phyloP scores from a whole-genome alignment of 805 yeast species.

The Candida montana region DNA sequence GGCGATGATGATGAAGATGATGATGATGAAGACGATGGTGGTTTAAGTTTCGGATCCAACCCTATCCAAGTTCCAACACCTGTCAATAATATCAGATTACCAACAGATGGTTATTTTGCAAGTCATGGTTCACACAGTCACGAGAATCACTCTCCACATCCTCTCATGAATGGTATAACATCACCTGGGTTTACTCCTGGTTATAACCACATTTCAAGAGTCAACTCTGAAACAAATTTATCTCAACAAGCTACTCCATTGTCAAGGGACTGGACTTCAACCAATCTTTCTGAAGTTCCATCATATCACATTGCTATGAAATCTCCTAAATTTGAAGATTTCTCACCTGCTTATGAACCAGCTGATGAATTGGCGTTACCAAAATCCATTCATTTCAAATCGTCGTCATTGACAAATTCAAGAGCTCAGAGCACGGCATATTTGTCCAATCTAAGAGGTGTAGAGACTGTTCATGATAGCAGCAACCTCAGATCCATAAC shows the following conservation, averaged over 20 bases:
- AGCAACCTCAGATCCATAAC: conserved; percentile 5
- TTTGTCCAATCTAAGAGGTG: conserved; percentile 19
- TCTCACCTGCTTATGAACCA: conserved; percentile 64
- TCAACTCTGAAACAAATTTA: conserved; percentile 40
- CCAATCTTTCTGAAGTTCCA: conserved; percentile 65
- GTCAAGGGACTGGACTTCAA: conserved; percentile 35
- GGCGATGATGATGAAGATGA: conserved; percentile 17
- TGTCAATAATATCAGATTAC: conserved; percentile 15
- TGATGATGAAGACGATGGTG: conserved; percentile 21
- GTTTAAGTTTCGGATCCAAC: conserved; percentile 12
- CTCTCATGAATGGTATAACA: conserved; percentile 11
- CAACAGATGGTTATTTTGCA: conserved; percentile 32
- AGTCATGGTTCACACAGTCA: not conserved
- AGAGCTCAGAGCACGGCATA: conserved; percentile 24
- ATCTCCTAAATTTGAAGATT: conserved; percentile 42
- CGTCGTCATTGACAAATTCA: conserved; percentile 23
- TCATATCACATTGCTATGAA: conserved; percentile 77
- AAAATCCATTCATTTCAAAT: conserved; percentile 23
- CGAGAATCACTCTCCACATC: conserved; percentile 9
- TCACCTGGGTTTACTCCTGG: conserved; percentile 53
- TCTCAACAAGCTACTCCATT: conserved; percentile 1
- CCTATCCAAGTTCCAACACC: conserved; percentile 21
- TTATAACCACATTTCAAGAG: conserved; percentile 52
- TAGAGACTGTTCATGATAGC: conserved; percentile 5
- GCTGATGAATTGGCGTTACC: conserved; percentile 23